These are phyloP conservation scores for Parietaria judaica DNA, from an alignment of 306 rosid species.

Conservation along the genomic window DNA sequence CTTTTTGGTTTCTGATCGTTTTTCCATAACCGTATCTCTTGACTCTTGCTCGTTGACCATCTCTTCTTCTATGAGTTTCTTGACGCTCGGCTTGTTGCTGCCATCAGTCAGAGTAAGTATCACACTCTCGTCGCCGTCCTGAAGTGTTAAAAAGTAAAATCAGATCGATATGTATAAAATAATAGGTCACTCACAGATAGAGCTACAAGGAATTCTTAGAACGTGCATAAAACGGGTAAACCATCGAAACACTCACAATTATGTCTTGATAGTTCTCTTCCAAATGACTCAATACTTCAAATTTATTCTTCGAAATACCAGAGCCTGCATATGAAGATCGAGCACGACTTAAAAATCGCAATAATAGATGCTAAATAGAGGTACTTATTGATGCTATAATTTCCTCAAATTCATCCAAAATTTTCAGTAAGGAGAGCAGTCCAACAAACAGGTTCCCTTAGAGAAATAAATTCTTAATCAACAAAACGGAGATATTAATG, in stretches of 20 bases:
- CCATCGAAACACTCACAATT: conserved; percentile 42
- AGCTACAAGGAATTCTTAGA: not conserved
- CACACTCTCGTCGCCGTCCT: conserved; percentile 44
- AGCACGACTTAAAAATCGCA: too few species aligned
- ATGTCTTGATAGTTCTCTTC: conserved; percentile 40
- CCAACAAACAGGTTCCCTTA: not conserved
- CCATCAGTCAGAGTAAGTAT: conserved; percentile 24
- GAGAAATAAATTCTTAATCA: not conserved
- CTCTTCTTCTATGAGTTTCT: conserved; percentile 93
- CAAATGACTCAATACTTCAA: conserved; percentile 42
- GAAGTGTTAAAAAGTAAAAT: conserved; percentile 12
- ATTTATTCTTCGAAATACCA: conserved; percentile 50
- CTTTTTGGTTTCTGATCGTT: conserved; percentile 35
- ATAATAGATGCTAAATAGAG: too few species aligned
- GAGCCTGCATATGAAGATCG: conserved; percentile 34
- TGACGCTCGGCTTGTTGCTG: conserved; percentile 72
- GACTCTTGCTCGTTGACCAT: conserved; percentile 52
- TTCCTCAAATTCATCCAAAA: too few species aligned
- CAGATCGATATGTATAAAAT: not conserved
- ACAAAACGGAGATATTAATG: not conserved
- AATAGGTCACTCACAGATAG: not conserved
- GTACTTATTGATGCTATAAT: too few species aligned
- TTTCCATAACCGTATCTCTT: conserved; percentile 28
- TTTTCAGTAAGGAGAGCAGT: too few species aligned
- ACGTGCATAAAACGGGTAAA: not conserved